A percentile compares a stretch with the other conserved stretches of the same genome.
These are phyloP conservation scores for Monilinia aucupariae DNA, from an alignment of 2,329 filamentous ascomycete genomes.

Conservation along the genomic window DNA sequence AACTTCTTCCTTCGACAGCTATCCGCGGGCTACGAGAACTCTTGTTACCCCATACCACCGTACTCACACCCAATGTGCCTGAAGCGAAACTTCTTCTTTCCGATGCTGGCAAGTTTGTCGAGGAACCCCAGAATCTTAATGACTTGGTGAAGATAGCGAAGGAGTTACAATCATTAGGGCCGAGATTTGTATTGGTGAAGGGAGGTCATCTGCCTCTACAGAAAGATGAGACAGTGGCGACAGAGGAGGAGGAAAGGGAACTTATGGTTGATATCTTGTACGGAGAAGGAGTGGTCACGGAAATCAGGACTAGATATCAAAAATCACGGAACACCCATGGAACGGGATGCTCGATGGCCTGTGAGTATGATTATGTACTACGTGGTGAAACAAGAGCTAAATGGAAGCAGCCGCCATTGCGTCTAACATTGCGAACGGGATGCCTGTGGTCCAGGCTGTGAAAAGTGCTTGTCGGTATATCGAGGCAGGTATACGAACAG, in stretches of 20 bases:
- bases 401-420: slow-evolving; percentile 58
- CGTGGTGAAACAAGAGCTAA: slow-evolving; percentile 6
- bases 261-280: slow-evolving; percentile 74
- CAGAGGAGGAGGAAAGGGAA: slow-evolving; percentile 51
- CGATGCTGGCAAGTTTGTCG: slow-evolving; percentile 40
- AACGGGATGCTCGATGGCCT: slow-evolving; percentile 89
- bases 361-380: slow-evolving; percentile 43
- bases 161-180: slow-evolving; percentile 61
- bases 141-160: slow-evolving; percentile 66
- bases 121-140: slow-evolving; percentile 50
- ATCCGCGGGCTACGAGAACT: slow-evolving; percentile 52
- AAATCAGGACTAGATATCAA: slow-evolving; percentile 67
- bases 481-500: slow-evolving; percentile 59
- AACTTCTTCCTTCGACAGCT: slow-evolving; percentile 61
- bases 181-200: slow-evolving; percentile 79
- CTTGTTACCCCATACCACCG: slow-evolving; percentile 60
- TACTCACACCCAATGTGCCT: slow-evolving; percentile 73
- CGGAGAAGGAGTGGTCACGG: slow-evolving; percentile 51
- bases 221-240: slow-evolving; percentile 54
- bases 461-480: slow-evolving; percentile 64
- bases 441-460: slow-evolving; percentile 55
- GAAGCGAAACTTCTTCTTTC: slow-evolving; percentile 63
- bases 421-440: slow-evolving; percentile 60
- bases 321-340: slow-evolving; percentile 81
- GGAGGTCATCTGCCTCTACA: slow-evolving; percentile 83